Conservation (phyloP, 176 grass and related monocot species). For the Aegilops umbellulata region DNA sequence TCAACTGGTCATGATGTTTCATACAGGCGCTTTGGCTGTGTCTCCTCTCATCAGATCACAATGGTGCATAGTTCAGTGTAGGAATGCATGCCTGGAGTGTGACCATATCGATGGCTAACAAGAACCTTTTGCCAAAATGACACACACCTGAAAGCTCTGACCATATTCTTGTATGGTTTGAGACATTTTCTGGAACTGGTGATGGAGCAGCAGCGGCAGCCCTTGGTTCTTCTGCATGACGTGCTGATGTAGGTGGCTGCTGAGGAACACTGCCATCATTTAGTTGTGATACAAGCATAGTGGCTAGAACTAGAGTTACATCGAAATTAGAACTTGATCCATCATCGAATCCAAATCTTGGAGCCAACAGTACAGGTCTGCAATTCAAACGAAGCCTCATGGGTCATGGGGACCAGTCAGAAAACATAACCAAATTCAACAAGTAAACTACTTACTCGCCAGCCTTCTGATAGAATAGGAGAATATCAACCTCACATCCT, state of each 20-base stretch:
- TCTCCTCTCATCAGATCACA: slow-evolving; percentile 28
- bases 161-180: slow-evolving; percentile 91
- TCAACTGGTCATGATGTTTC: slow-evolving; percentile 13
- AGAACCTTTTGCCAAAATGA: slow-evolving; percentile 28
- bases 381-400: slow-evolving; percentile 11
- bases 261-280: slow-evolving; percentile 39
- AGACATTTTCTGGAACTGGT: slow-evolving; percentile 51
- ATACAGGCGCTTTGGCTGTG: slow-evolving; percentile 3
- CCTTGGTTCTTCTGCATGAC: slow-evolving; percentile 42
- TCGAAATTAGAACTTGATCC: slow-evolving; percentile 75
- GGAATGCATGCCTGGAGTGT: slow-evolving; percentile 17
- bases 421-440: slow-evolving; percentile 10
- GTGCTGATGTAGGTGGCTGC: slow-evolving; percentile 41
- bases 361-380: slow-evolving; percentile 77
- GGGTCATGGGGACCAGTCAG: neutral
- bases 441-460: slow-evolving; percentile 62
- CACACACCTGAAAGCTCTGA: slow-evolving; percentile 83
- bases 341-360: slow-evolving; percentile 75
- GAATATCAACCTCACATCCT: slow-evolving; percentile 85
- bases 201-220: slow-evolving; percentile 47
- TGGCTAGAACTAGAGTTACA: slow-evolving; percentile 76
- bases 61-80: slow-evolving; percentile 3
- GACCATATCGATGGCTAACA: slow-evolving; percentile 5
- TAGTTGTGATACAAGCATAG: slow-evolving; percentile 84
- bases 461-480: slow-evolving; percentile 87